Percentiles rank a stretch among this genome's conserved stretches.
phyloP scores from a whole-genome alignment of 2,329 filamentous ascomycete genomes.

The Didymella pinodella region DNA sequence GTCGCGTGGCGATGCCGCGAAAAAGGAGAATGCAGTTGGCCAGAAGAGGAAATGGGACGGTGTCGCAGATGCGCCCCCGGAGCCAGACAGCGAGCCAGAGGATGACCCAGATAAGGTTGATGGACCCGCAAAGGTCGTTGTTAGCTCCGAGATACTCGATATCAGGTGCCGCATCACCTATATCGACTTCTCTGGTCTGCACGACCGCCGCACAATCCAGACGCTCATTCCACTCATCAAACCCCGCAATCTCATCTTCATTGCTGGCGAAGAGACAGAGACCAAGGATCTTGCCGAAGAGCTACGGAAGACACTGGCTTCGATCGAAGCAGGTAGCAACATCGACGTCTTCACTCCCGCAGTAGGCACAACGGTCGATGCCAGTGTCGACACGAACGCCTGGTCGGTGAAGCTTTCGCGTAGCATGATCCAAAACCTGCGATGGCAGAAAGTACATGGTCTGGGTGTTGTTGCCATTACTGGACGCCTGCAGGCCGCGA shows the following conservation, averaged over 20 bases:
- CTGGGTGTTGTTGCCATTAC: constrained; percentile 93
- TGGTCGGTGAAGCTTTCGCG: constrained; percentile 94
- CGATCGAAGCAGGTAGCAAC: constrained; percentile 53
- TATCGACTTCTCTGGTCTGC: constrained; percentile 89
- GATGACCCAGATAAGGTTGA: constrained; percentile 62
- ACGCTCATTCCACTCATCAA: constrained; percentile 95
- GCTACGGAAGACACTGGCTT: constrained; percentile 71
- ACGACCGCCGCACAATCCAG: constrained; percentile 91
- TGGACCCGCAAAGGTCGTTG: constrained; percentile 79
- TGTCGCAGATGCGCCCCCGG: constrained; percentile 51
- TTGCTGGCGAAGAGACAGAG: constrained; percentile 80
- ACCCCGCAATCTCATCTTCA: constrained; percentile 92
- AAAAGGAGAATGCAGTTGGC: constrained; percentile 66
- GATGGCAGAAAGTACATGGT: constrained; percentile 93
- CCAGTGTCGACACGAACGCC: constrained; percentile 95
- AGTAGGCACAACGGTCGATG: constrained; percentile 78
- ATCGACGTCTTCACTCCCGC: constrained; percentile 81
- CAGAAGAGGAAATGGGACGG: constrained; percentile 97
- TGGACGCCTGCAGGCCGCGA: constrained; percentile 68
- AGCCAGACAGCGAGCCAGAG: constrained; percentile 58
- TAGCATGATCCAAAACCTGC: constrained; percentile 81
- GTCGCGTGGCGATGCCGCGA: constrained; percentile 61
- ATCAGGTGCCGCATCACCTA: constrained; percentile 81
- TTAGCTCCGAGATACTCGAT: constrained; percentile 68
- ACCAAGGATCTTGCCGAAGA: constrained; percentile 77